phyloP scores from a whole-genome alignment of 208 protist genomes.

The Vickermania ingenoplastis region DNA sequence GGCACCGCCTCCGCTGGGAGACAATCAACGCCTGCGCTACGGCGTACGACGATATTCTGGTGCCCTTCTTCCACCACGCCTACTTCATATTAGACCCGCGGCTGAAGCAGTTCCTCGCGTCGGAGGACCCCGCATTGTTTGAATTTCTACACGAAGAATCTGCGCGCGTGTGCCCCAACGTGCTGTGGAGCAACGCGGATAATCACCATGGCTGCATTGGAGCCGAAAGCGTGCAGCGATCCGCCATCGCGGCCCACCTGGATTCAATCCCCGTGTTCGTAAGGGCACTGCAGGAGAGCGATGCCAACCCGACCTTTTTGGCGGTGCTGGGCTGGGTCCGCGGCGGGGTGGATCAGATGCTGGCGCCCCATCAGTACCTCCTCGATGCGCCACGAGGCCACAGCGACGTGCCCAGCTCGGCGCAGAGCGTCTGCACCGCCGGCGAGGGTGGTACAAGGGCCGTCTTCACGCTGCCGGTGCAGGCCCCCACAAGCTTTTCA shows the following conservation, averaged over 20 bases:
- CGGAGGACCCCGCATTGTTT: neutral
- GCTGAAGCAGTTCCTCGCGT: slow-evolving; percentile 10
- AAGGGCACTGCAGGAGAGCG: neutral
- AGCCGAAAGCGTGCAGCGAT: neutral
- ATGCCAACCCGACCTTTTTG: neutral
- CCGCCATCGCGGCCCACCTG: neutral
- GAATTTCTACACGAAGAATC: neutral
- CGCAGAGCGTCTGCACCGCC: neutral
- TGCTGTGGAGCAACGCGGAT: neutral
- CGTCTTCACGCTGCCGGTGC: neutral
- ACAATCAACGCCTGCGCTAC: slow-evolving; percentile 17
- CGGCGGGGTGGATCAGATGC: neutral
- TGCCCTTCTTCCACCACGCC: slow-evolving; percentile 12
- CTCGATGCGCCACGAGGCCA: neutral
- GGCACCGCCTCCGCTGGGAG: slow-evolving; percentile 23
- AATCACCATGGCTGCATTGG: neutral
- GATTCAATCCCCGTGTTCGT: neutral
- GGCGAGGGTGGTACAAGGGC: too few relatives aligned
- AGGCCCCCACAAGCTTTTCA: neutral
- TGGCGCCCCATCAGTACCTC: neutral
- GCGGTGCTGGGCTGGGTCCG: neutral
- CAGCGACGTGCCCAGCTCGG: neutral
- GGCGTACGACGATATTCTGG: slow-evolving; percentile 25
- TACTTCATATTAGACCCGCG: slow-evolving; percentile 23
- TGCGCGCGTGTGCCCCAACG: neutral